Conservation (phyloP, 352 stramenopile species). For the Phytophthora capsici region DNA sequence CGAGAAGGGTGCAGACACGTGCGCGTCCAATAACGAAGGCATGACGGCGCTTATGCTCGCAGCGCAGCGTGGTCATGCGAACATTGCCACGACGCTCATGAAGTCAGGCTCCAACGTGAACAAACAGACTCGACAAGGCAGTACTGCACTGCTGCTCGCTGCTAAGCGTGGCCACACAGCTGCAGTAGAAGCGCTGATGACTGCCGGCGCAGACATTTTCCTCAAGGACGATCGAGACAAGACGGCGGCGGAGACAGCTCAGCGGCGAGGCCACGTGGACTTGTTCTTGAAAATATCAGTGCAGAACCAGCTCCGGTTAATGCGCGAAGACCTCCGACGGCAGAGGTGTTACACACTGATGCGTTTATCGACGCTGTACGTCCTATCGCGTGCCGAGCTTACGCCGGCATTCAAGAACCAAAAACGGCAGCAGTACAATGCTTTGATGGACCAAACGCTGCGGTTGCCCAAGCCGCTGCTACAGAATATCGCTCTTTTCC, state of each 20-base stretch:
- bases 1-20: constrained; percentile 67
- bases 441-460: constrained; percentile 73
- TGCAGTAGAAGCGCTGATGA: constrained; percentile 82
- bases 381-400: constrained; percentile 59
- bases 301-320: constrained; percentile 83
- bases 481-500: constrained; percentile 77
- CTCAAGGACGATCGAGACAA: constrained; percentile 90
- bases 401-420: constrained; percentile 45
- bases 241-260: constrained; percentile 82
- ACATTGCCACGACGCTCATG: constrained; percentile 84
- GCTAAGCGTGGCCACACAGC: constrained; percentile 83
- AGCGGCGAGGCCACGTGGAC: constrained; percentile 82
- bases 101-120: constrained; percentile 86
- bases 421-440: constrained; percentile 53
- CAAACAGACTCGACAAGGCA: constrained; percentile 88
- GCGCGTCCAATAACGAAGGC: constrained; percentile 85
- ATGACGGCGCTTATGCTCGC: constrained; percentile 91
- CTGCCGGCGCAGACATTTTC: constrained; percentile 85
- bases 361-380: constrained; percentile 74
- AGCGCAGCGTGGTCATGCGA: constrained; percentile 81
- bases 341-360: constrained; percentile 78
- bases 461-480: constrained; percentile 78
- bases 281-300: constrained; percentile 89
- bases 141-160: constrained; percentile 82
- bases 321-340: constrained; percentile 74